A percentile compares a stretch with the other conserved stretches of the same genome.
Conservation (phyloP, 495 filamentous ascomycete species). For the Neurospora sp. region DNA sequence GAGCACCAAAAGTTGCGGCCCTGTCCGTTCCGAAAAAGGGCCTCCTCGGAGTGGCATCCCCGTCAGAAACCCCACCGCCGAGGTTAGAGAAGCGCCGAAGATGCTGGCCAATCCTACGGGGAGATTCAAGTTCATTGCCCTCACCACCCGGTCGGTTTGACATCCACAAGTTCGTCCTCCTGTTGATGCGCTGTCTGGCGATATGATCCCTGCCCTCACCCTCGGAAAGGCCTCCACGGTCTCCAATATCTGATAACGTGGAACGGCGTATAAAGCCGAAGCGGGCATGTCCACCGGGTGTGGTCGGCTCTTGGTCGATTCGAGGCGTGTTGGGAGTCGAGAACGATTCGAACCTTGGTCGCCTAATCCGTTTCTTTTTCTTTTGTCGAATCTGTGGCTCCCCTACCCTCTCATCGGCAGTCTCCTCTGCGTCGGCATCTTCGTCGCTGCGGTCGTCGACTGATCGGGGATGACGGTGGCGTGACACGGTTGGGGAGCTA, state of each 20-base stretch:
- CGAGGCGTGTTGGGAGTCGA: conserved; percentile 29
- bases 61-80: conserved; percentile 42
- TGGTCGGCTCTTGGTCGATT: conserved; percentile 17
- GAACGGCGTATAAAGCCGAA: conserved; percentile 53
- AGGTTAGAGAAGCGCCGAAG: conserved; percentile 68
- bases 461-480: conserved; percentile 36
- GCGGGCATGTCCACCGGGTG: conserved; percentile 21
- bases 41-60: conserved; percentile 38
- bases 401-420: conserved; percentile 40
- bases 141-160: conserved; percentile 20
- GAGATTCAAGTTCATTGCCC: conserved; percentile 35
- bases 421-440: conserved; percentile 73
- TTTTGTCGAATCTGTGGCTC: conserved; percentile 21
- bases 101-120: conserved; percentile 58
- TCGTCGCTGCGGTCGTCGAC: conserved; percentile 53
- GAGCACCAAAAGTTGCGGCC: conserved; percentile 67
- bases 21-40: conserved; percentile 50
- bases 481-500: conserved; percentile 39
- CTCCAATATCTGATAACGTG: conserved; percentile 57
- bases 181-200: conserved; percentile 41
- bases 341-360: conserved; percentile 37
- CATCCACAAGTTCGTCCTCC: conserved; percentile 46
- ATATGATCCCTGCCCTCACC: conserved; percentile 78
- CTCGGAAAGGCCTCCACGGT: conserved; percentile 71
- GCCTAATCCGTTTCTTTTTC: conserved; percentile 46